Conservation (phyloP, 2,329 filamentous ascomycete species). For the Malbranchea zuffiana region DNA sequence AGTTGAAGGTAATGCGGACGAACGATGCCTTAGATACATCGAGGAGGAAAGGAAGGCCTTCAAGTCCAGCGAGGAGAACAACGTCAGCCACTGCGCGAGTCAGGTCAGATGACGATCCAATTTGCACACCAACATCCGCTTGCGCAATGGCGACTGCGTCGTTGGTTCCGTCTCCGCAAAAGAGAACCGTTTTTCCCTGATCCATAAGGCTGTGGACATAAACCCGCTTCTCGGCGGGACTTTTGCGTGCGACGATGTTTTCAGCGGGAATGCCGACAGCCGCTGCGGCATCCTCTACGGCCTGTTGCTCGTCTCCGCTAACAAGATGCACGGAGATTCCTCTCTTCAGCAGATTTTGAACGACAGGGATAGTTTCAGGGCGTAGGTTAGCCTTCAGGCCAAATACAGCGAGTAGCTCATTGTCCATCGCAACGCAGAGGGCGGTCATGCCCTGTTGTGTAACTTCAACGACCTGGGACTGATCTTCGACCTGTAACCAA, state of each 20-base stretch:
- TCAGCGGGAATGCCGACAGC: slow-evolving; percentile 29
- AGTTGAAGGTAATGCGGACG: slow-evolving; percentile 53
- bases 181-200: slow-evolving; percentile 44
- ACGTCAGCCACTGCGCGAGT: slow-evolving; percentile 58
- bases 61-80: slow-evolving; percentile 51
- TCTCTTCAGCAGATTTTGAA: slow-evolving; percentile 40
- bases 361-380: slow-evolving; percentile 41
- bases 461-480: slow-evolving; percentile 25
- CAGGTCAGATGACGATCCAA: slow-evolving; percentile 53
- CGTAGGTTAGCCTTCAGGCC: slow-evolving; percentile 41
- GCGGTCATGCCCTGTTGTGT: slow-evolving; percentile 38
- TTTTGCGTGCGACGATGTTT: slow-evolving; percentile 38
- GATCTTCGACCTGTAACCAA: slow-evolving; percentile 28
- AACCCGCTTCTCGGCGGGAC: slow-evolving; percentile 44
- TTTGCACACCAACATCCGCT: slow-evolving; percentile 60
- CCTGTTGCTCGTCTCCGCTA: slow-evolving; percentile 45
- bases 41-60: slow-evolving; percentile 48
- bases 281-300: slow-evolving; percentile 40
- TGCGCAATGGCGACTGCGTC: slow-evolving; percentile 62
- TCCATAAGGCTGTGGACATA: slow-evolving; percentile 38
- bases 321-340: slow-evolving; percentile 45
- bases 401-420: slow-evolving; percentile 37
- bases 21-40: slow-evolving; percentile 39
- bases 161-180: slow-evolving; percentile 70
- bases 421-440: slow-evolving; percentile 47